Conservation (phyloP, 208 protist genomes). For the Leishmania guyanensis region DNA sequence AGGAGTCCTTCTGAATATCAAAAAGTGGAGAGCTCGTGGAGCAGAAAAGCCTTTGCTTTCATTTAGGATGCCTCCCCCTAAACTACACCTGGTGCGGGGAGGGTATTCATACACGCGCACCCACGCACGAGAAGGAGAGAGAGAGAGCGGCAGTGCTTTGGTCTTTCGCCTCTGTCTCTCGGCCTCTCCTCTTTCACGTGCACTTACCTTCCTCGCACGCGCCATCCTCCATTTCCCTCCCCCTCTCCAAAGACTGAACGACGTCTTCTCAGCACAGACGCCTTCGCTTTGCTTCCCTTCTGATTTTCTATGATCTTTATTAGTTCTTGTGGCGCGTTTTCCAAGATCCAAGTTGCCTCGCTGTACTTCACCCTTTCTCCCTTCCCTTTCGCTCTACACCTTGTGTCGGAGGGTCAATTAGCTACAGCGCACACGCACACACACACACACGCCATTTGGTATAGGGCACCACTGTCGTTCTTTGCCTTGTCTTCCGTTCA, state of each 20-base stretch:
- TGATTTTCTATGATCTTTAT: background rate
- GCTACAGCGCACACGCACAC: background rate
- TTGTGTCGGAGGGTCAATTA: background rate
- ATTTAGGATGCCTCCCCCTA: background rate
- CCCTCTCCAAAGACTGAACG: background rate
- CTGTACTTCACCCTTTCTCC: background rate
- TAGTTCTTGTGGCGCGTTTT: background rate
- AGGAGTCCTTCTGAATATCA: background rate
- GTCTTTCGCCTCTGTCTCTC: background rate
- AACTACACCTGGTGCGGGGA: background rate
- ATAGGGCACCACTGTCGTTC: background rate
- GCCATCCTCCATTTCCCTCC: background rate
- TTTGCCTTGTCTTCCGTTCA: background rate
- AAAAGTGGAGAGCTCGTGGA: background rate
- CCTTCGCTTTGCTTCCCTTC: background rate
- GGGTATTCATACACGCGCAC: background rate
- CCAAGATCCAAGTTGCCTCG: background rate
- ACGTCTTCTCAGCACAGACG: background rate
- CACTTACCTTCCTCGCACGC: background rate
- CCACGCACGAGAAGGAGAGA: background rate
- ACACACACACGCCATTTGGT: background rate
- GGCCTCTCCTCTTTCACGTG: background rate
- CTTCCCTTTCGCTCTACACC: background rate
- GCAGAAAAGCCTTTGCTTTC: background rate
- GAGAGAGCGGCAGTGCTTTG: background rate